Base-by-base conservation (phyloP, 805 yeast genomes). In the Jamesozyma hellenica region DNA sequence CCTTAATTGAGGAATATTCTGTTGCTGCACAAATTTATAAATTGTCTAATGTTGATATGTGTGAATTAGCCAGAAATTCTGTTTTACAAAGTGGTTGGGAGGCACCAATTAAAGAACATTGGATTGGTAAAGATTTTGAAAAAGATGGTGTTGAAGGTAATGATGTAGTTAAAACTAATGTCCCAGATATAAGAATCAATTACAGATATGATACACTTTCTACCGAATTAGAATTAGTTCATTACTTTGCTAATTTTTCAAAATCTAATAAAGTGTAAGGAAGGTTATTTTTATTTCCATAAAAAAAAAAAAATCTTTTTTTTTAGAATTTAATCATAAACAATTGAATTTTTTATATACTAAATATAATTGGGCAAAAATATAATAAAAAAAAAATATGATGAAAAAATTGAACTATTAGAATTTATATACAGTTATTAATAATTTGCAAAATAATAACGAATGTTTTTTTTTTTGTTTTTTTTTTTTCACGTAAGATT, bases 11-110 rank as follows among this genome's bases (percentile, higher is more conserved):
- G 61, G 98, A 92, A 62, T 92, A 88, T 60, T 85, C 96, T 2
- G 97, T 92, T 25, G 98, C 98, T 6, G 97, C 96, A 0, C 97
- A 92, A 63, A 92, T 92, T 50, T 92, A 88, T 70, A 87, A 92
- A 58, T 70, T 92, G 32, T 85, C 95, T 0, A 78, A 86, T 45
- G 97, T 90, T 26, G 98, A 92, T 62, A 86, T 92, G 94, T 88
- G 97, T 58, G 99, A 92, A 60, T 68, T 92, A 51, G 98, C 99
- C 0, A 72, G 78, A 47, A 88, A 90, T 61, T 88, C 97, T 0
- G 97, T 92, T 3, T 61, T 72, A 43, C 96, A 90, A 69, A 80
- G 94, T 55, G 99, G 99, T 0, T 92, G 88, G 75, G 99, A 92
- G 61, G 72, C 78, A 45, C 71, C 70, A 37, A 71, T 92, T 52